Evolutionary conservation across 1,284 basidiomycete species (phyloP), one percentile per base, ranked within the genome.

Genomic region (Pyrrhoderma noxium): DNA sequence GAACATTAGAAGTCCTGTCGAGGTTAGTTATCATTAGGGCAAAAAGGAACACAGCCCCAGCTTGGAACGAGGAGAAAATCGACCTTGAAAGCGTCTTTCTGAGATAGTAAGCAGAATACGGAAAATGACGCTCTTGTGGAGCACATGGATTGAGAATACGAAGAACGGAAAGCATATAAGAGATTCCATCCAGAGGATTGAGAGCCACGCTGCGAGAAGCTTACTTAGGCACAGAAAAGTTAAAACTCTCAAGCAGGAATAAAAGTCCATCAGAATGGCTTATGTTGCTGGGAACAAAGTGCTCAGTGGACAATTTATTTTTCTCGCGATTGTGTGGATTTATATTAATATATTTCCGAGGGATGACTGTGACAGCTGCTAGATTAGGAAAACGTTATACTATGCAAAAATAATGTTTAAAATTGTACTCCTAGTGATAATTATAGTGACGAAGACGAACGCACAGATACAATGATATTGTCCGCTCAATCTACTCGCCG

Each of bases 121-220:
- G 27, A 31, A 31, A n/a, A 21, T 11, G 8, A 8, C 9, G 14
- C 9, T n/a, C 16, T 27, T 22, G 8, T 36, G 45, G n/a, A 45
- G 43, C 49, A 51, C 49, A 51, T 51, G 49, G 49, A 14, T 14
- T 22, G 45, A n/a, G 43, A 37, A 51, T 37, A 46, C 18, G 37
- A 31, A 51, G 21, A 3, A 23, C 9, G 31, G 39, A 22, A 19
- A 37, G 16, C 25, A 16, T 3, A 48, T 41, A 48, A 27, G 37
- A 41, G 19, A 40, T 11, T 40, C 22, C 38, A 38, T 41, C 38
- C 22, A 48, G 36, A 38, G 34, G n/a, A 23, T 25, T 40, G 37
- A 18, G 38, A 40, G 47, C 36, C 47, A 48, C 27, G 47, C 38
- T 40, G 47, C 18, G 40, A 22, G 46, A 48, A 41, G 47, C 22